Evolutionary conservation across 768 basidiomycete species (phyloP), one percentile per base, ranked within the genome.

Genomic region (Agrocybe chaxingu): DNA sequence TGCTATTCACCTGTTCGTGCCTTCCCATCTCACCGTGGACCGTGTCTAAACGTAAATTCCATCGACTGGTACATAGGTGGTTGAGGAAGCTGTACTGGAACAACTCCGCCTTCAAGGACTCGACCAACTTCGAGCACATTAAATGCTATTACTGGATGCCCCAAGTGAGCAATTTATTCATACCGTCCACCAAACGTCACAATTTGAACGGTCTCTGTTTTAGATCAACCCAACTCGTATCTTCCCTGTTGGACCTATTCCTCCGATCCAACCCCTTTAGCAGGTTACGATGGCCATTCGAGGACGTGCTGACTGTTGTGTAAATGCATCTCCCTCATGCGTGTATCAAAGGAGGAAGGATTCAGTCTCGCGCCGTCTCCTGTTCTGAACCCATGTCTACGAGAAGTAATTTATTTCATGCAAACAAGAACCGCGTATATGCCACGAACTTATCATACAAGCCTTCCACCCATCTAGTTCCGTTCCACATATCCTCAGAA

Each of bases 21-120:
- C 24, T 24, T 24, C 24, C 3, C 24, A 24, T 18, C 9, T 42
- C 33, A 43, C 31, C 3, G 32, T 3, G 24, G 6, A 30, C 38
- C 32, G 19, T 13, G 35, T 16, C 18, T 9, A 35, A 31, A 19
- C 38, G 19, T 13, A 29, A 47, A 13, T 43, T 29, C 19, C n/a
- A 39, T 29, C 43, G 16, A 24, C n/a, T 47, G 24, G 24, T 24
- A 24, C 12, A 19, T 51, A 87, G 84, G 31, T 95, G 92, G 89
- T 60, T 90, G 70, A 84, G 84, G 67, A 85, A 87, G 63, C 70
- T 98, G 13, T 98, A 99, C 75, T 98, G 93, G 94, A 88, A 86
- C 54, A 74, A 86, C 58, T 69, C 84, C 0, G 92, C 92, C 4
- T 98, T 99, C 82, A 84, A 85, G 66, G 79, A 82, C 5, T 84